phyloP scores from a whole-genome alignment of 2,329 filamentous ascomycete species.

The Cladosporium sp. region DNA sequence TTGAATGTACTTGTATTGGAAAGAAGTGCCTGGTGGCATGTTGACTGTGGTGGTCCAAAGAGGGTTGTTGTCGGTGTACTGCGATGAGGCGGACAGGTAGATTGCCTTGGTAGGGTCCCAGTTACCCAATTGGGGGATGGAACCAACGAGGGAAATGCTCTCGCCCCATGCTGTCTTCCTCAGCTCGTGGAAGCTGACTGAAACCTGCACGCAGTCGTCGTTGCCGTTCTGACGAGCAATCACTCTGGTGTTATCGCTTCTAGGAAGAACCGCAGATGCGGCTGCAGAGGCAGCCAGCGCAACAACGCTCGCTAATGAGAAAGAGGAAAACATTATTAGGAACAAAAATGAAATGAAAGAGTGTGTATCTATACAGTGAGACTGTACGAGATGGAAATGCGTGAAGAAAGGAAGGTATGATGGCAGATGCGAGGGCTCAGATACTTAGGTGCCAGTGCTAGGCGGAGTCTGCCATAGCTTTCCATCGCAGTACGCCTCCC shows the following conservation, averaged over 20 bases:
- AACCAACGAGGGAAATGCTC: conserved; percentile 65
- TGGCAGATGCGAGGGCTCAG: neutral
- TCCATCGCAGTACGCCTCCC: conserved; percentile 7
- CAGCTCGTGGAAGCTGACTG: conserved; percentile 20
- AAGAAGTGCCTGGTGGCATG: conserved; percentile 55
- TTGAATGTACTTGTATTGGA: conserved; percentile 64
- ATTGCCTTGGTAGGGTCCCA: conserved; percentile 60
- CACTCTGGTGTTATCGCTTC: conserved; percentile 7
- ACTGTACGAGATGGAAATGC: conserved; percentile 8
- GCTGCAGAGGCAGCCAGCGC: conserved; percentile 17
- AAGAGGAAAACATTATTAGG: conserved; percentile 18
- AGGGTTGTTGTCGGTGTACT: conserved; percentile 60
- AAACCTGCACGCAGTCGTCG: conserved; percentile 18
- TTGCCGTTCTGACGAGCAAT: conserved; percentile 15
- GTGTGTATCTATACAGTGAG: conserved; percentile 9
- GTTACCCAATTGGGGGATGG: conserved; percentile 56
- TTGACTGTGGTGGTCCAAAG: conserved; percentile 61
- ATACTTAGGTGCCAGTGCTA: conserved; percentile 4
- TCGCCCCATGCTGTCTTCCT: conserved; percentile 49
- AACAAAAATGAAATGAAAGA: conserved; percentile 15
- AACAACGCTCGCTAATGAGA: conserved; percentile 17
- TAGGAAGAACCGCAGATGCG: conserved; percentile 15
- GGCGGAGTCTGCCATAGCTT: conserved; percentile 3
- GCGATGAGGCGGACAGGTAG: conserved; percentile 54
- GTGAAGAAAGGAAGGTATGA: conserved; percentile 3